phyloP scores from a whole-genome alignment of 2,329 filamentous ascomycete species.

The Monosporascus cannonballus region DNA sequence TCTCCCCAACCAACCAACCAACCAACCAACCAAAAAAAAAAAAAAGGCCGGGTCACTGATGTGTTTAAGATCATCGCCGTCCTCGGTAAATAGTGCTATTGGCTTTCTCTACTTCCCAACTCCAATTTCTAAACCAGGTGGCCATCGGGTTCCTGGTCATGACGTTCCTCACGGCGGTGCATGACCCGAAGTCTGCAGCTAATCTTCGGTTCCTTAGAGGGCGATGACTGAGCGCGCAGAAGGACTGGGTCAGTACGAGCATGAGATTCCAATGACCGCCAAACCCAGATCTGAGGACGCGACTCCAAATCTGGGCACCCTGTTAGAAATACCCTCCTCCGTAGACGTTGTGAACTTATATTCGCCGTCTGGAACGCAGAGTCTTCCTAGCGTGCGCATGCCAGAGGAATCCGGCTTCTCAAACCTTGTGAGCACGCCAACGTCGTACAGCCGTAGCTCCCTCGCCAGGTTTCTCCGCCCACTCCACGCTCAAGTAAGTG shows the following conservation, averaged over 20 bases:
- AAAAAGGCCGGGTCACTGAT: constrained; percentile 45
- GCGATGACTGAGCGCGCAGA: constrained; percentile 45
- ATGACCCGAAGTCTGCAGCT: constrained; percentile 48
- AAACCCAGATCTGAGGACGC: constrained; percentile 13
- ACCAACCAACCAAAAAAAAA: no score
- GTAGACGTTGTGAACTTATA: constrained; percentile 7
- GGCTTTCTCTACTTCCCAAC: not conserved
- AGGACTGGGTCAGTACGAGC: constrained; percentile 38
- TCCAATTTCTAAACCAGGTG: constrained; percentile 15
- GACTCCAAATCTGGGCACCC: constrained; percentile 15
- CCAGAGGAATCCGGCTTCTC: constrained; percentile 2
- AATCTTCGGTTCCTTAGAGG: constrained; percentile 43
- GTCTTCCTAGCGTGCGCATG: constrained; percentile 2
- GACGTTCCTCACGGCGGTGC: constrained; percentile 45
- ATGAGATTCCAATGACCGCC: constrained; percentile 40
- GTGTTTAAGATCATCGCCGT: constrained; percentile 55
- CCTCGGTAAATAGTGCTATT: constrained; percentile 38
- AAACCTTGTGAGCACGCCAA: not conserved
- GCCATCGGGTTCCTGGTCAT: constrained; percentile 50
- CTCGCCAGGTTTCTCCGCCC: constrained; percentile 34
- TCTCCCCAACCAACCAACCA: no score
- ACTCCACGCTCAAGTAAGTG: constrained; percentile 42
- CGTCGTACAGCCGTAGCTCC: constrained; percentile 13
- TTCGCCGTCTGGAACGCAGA: constrained; percentile 8
- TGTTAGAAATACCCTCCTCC: constrained; percentile 13